Percentiles rank a stretch among this genome's conserved stretches.
These are phyloP conservation scores for Fusarium euwallaceae DNA, from an alignment of 2,329 filamentous ascomycete genomes.

Conservation along the genomic window DNA sequence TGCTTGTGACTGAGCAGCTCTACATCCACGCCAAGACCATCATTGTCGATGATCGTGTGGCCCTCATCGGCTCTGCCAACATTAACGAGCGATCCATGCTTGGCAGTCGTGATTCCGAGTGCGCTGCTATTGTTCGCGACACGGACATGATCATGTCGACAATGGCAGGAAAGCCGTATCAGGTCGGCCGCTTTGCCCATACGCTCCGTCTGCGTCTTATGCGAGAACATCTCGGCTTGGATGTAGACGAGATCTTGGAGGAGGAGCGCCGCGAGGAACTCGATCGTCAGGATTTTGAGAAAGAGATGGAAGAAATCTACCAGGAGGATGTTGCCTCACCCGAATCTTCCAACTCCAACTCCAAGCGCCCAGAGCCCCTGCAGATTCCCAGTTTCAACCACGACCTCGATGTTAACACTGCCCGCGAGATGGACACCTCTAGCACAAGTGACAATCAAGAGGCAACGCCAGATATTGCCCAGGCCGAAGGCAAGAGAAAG, in stretches of 20 bases:
- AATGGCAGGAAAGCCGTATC: constrained; percentile 91
- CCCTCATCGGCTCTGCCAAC: constrained; percentile 96
- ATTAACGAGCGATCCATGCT: constrained; percentile 99
- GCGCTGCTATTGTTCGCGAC: constrained; percentile 90
- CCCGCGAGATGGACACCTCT: constrained; percentile 62
- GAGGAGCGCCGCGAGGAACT: constrained; percentile 78
- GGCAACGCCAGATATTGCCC: constrained; percentile 36
- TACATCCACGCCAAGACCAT: constrained; percentile 99
- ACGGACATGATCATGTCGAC: constrained; percentile 92
- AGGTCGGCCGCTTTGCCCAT: constrained; percentile 92
- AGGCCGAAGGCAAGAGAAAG: constrained; percentile 69
- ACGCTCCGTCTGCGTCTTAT: constrained; percentile 93
- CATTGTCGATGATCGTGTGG: constrained; percentile 92
- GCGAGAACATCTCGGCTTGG: constrained; percentile 96
- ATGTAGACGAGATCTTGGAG: constrained; percentile 91
- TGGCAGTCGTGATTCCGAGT: constrained; percentile 91
- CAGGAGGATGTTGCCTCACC: constrained; percentile 58
- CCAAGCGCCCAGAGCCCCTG: constrained; percentile 42
- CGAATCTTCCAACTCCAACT: constrained; percentile 48
- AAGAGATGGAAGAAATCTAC: constrained; percentile 74
- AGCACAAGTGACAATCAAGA: constrained; percentile 27
- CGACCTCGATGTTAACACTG: constrained; percentile 61
- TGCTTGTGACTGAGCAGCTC: constrained; percentile 92
- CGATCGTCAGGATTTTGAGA: constrained; percentile 68
- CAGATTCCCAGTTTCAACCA: constrained; percentile 76